Percentiles rank a stretch among this genome's conserved stretches.
Evolutionary conservation across 495 filamentous ascomycete genomes (phyloP).

Genomic region (Pyronema domesticum): DNA sequence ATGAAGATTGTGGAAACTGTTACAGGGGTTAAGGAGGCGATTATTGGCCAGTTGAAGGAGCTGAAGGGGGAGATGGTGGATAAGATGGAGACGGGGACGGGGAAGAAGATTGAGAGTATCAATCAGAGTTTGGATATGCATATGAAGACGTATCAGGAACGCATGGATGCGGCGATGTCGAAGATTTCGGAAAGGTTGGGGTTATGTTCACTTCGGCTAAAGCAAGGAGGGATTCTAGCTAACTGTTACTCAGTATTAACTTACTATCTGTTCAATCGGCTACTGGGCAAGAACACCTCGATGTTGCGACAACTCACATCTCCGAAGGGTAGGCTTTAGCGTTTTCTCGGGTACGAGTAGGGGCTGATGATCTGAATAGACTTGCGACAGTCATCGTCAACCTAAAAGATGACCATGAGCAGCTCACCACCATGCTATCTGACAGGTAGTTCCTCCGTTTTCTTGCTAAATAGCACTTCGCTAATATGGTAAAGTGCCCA

Average conservation of each 20-base stretch:
- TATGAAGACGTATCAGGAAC: constrained; percentile 7
- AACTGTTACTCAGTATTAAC: neutral
- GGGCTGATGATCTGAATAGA: too few species aligned
- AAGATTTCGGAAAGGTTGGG: constrained; percentile 2
- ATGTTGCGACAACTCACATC: neutral
- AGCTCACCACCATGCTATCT: too few species aligned
- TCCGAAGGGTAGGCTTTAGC: neutral
- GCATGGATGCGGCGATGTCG: constrained; percentile 8
- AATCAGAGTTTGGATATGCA: neutral
- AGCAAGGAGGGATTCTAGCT: neutral
- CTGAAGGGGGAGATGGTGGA: neutral
- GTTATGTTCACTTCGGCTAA: neutral
- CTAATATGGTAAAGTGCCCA: too few species aligned
- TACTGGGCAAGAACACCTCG: neutral
- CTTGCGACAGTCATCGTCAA: too few species aligned
- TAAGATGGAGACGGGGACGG: neutral
- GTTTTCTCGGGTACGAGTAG: too few species aligned
- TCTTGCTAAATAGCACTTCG: too few species aligned
- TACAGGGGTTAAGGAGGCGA: neutral
- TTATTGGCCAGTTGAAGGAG: neutral
- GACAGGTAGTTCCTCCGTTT: too few species aligned
- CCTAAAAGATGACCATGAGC: too few species aligned
- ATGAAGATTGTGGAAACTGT: neutral
- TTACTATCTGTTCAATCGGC: neutral
- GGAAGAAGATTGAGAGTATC: neutral